These are phyloP conservation scores for Clavariopsis aquatica DNA, from an alignment of 495 filamentous ascomycete genomes.

Conservation along the genomic window DNA sequence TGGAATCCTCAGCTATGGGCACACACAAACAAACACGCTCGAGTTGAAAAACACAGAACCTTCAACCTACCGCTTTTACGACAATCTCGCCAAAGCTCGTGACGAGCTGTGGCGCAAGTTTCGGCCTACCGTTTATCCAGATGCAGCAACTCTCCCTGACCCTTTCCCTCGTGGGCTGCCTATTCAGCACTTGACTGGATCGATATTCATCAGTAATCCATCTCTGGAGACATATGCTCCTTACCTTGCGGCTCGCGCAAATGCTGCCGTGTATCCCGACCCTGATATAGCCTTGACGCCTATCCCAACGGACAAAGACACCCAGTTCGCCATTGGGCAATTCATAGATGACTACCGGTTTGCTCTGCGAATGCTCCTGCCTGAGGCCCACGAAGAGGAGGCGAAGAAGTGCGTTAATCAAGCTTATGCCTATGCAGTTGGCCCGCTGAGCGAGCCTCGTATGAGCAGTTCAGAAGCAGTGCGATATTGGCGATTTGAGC, in stretches of 20 bases:
- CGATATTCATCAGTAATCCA: background rate
- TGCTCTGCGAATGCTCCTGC: conserved; percentile 20
- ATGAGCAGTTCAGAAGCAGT: conserved; percentile 21
- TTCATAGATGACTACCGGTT: conserved; percentile 30
- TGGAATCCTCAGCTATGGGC: background rate
- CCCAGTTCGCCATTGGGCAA: conserved; percentile 12
- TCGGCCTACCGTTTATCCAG: conserved; percentile 18
- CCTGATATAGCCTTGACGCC: background rate
- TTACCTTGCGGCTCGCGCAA: conserved; percentile 23
- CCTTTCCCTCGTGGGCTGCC: conserved; percentile 30
- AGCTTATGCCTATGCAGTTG: conserved; percentile 21
- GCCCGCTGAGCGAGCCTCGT: conserved; percentile 13
- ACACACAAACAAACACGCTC: background rate
- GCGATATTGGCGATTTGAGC: conserved; percentile 10
- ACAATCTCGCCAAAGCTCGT: conserved; percentile 28
- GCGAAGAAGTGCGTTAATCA: conserved; percentile 3
- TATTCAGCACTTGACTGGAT: conserved; percentile 20
- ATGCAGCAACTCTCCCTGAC: conserved; percentile 12
- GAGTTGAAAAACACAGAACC: background rate
- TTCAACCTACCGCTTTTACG: conserved; percentile 26
- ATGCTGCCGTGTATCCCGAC: conserved; percentile 8
- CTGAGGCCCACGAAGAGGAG: conserved; percentile 2
- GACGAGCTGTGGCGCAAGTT: conserved; percentile 24
- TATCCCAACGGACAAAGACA: conserved; percentile 20
- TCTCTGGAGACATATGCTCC: conserved; percentile 9